Conservation (phyloP, 352 stramenopile species). For the Aphanomyces euteiches region DNA sequence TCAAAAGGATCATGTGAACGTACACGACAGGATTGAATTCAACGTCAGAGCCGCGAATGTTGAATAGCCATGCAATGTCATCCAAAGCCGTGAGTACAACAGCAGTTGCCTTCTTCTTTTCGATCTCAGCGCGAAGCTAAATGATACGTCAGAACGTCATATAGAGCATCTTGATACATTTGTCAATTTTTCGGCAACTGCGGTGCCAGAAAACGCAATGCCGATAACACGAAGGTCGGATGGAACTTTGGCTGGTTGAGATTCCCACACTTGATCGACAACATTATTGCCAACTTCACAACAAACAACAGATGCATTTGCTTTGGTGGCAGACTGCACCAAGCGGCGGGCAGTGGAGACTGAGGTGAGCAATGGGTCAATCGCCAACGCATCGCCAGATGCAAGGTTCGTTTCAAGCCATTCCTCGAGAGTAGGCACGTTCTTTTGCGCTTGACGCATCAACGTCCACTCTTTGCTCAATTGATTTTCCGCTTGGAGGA, state of each 20-base stretch:
- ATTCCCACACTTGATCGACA: conserved; percentile 94
- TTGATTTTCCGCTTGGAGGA: conserved; percentile 93
- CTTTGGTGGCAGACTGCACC: conserved; percentile 60
- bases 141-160: too few relatives aligned
- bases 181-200: conserved; percentile 87
- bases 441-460: conserved; percentile 92
- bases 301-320: conserved; percentile 63
- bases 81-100: conserved; percentile 95
- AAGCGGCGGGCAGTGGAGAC: conserved; percentile 75
- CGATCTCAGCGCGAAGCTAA: conserved; percentile 75
- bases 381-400: conserved; percentile 76
- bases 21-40: conserved; percentile 97
- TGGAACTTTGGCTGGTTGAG: conserved; percentile 58
- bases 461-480: conserved; percentile 92
- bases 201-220: conserved; percentile 90
- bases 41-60: conserved; percentile 96
- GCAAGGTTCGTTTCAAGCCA: conserved; percentile 65
- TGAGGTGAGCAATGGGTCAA: conserved; percentile 94
- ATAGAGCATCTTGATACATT: conserved; percentile 34
- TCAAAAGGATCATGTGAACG: conserved; percentile 32
- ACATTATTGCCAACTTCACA: conserved; percentile 86
- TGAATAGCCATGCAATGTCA: conserved; percentile 97
- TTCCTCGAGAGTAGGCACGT: conserved; percentile 88
- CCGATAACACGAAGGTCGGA: conserved; percentile 90
- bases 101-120: conserved; percentile 86